A percentile compares a stretch with the other conserved stretches of the same genome.
Conservation (phyloP, 257 asterid species). For the Gentiana macrophylla region DNA sequence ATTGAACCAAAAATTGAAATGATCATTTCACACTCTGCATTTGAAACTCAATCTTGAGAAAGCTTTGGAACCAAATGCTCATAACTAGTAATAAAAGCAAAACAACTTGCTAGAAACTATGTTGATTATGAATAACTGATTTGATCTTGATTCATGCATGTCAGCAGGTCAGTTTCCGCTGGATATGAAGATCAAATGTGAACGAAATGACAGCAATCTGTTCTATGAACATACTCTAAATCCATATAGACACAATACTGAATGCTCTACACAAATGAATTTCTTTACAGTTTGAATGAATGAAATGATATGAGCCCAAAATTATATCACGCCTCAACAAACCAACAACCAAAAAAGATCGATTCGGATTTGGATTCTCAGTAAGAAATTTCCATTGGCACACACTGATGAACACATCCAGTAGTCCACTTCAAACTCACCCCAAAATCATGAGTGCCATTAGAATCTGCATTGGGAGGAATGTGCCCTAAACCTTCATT, state of each 20-base stretch:
- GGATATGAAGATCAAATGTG: not conserved
- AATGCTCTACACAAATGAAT: too few species aligned
- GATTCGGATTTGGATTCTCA: slow-evolving; percentile 2
- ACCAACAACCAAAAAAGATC: too few species aligned
- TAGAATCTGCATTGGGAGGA: slow-evolving; percentile 26
- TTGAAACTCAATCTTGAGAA: not conserved
- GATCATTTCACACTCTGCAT: too few species aligned
- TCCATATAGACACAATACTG: too few species aligned
- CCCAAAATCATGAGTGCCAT: slow-evolving; percentile 18
- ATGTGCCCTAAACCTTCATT: slow-evolving; percentile 19
- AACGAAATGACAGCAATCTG: not conserved
- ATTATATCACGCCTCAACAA: not conserved
- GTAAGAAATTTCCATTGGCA: slow-evolving; percentile 20
- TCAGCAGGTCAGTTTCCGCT: not conserved
- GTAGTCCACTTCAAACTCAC: slow-evolving; percentile 28
- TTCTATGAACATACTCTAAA: not conserved
- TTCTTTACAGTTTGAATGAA: too few species aligned
- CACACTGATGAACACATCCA: slow-evolving; percentile 19
- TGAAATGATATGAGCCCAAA: not conserved
- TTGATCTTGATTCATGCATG: not conserved
- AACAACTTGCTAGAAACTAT: too few species aligned
- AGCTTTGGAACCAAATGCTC: not conserved
- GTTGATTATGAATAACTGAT: not conserved
- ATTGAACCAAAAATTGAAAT: slow-evolving; percentile 2
- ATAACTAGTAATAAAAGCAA: not conserved